Percentiles rank a stretch among this genome's conserved stretches.
phyloP scores from a whole-genome alignment of 257 asterid species.

The Solanum etuberosum region DNA sequence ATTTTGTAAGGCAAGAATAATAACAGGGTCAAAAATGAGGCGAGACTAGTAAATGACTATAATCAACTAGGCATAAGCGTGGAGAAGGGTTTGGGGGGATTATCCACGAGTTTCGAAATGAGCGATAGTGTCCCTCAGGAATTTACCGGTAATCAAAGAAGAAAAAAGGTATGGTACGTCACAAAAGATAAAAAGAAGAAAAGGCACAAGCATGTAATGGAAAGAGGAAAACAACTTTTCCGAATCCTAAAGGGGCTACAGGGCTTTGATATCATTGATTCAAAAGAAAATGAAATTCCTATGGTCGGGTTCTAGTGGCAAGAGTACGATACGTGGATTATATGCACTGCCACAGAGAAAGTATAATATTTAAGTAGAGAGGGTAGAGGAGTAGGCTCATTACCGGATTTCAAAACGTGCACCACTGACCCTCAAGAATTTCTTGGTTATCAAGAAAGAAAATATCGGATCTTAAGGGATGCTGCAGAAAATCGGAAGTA shows the following conservation, averaged over 20 bases:
- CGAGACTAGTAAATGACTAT: neutral
- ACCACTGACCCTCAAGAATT: neutral
- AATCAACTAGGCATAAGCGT: neutral
- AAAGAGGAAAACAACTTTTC: neutral
- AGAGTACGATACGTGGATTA: neutral
- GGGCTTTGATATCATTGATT: neutral
- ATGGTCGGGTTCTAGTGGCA: neutral
- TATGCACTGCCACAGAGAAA: neutral
- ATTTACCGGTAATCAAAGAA: neutral
- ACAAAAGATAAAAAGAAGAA: neutral
- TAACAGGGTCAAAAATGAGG: neutral
- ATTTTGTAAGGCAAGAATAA: neutral
- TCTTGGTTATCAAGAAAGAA: neutral
- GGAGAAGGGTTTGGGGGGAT: neutral
- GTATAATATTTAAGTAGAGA: neutral
- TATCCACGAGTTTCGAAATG: neutral
- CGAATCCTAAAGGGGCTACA: neutral
- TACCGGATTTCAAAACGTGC: neutral
- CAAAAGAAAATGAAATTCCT: no score
- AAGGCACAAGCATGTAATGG: neutral
- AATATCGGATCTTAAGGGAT: neutral
- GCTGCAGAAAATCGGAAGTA: neutral
- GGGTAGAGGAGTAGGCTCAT: neutral
- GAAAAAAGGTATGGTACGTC: neutral
- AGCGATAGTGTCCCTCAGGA: neutral